Conservation (phyloP, 176 grass and related monocot species). For the Olyra latifolia region DNA sequence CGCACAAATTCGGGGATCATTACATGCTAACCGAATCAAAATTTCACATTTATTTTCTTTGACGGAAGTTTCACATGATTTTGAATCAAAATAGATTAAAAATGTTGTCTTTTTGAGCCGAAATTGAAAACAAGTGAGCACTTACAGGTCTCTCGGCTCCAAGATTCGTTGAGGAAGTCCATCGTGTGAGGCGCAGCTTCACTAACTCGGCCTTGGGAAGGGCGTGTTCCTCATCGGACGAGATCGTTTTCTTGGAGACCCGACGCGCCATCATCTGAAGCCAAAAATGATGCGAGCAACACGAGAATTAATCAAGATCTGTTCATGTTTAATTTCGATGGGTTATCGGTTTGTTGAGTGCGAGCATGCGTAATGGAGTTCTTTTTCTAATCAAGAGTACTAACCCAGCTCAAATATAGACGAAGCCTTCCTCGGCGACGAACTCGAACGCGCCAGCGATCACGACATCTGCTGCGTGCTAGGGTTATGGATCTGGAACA, state of each 20-base stretch:
- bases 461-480: slow-evolving; percentile 24
- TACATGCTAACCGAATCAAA: no score
- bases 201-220: slow-evolving; percentile 75
- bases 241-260: slow-evolving; percentile 55
- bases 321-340: not conserved
- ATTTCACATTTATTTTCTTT: no score
- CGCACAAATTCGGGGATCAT: not conserved
- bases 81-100: not conserved
- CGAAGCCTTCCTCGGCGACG: no score
- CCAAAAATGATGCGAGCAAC: not conserved
- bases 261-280: slow-evolving; percentile 63
- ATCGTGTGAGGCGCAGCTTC: slow-evolving; percentile 66
- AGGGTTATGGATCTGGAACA: slow-evolving; percentile 61
- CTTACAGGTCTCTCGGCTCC: slow-evolving; percentile 52
- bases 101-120: not conserved
- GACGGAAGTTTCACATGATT: not conserved
- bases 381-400: no score
- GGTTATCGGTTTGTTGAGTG: not conserved
- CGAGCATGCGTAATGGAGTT: not conserved
- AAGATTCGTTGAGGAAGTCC: slow-evolving; percentile 47
- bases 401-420: no score
- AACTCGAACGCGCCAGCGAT: slow-evolving; percentile 78
- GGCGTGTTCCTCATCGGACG: slow-evolving; percentile 43
- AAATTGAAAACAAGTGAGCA: not conserved
- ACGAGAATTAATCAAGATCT: not conserved